Evolutionary conservation across 148 eudicot species (phyloP).

Genomic region (Euryodendron excelsum): DNA sequence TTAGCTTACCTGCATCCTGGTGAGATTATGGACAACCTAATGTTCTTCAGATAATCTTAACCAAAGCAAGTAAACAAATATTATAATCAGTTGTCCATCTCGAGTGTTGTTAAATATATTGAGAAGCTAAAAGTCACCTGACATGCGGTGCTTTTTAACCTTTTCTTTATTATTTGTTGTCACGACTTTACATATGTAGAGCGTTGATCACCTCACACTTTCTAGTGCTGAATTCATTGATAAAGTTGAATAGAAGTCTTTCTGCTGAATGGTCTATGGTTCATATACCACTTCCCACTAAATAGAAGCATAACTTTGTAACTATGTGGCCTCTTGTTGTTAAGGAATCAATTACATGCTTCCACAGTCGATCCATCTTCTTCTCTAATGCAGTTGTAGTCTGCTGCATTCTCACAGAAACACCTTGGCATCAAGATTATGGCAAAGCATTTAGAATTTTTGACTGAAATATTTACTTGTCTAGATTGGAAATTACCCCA

Average conservation of each 20-base stretch:
- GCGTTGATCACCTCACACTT: conserved; percentile 22
- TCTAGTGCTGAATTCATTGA: conserved; percentile 19
- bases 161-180: background rate
- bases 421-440: conserved; percentile 18
- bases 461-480: background rate
- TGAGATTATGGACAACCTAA: too few relatives aligned
- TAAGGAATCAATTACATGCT: conserved; percentile 2
- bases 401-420: conserved; percentile 37
- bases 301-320: conserved; percentile 24
- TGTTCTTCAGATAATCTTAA: too few relatives aligned
- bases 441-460: background rate
- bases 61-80: too few relatives aligned
- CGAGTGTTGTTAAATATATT: background rate
- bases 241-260: conserved; percentile 16
- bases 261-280: conserved; percentile 18
- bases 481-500: conserved; percentile 38
- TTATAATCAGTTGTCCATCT: too few relatives aligned
- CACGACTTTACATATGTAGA: conserved; percentile 6
- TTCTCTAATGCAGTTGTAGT: conserved; percentile 45
- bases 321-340: conserved; percentile 17
- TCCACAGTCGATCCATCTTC: conserved; percentile 18
- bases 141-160: background rate
- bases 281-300: conserved; percentile 23
- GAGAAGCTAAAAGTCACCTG: conserved; percentile 14
- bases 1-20: too few relatives aligned